Base-by-base conservation (phyloP, 2,329 filamentous ascomycete species). In the Trichoderma koningii region DNA sequence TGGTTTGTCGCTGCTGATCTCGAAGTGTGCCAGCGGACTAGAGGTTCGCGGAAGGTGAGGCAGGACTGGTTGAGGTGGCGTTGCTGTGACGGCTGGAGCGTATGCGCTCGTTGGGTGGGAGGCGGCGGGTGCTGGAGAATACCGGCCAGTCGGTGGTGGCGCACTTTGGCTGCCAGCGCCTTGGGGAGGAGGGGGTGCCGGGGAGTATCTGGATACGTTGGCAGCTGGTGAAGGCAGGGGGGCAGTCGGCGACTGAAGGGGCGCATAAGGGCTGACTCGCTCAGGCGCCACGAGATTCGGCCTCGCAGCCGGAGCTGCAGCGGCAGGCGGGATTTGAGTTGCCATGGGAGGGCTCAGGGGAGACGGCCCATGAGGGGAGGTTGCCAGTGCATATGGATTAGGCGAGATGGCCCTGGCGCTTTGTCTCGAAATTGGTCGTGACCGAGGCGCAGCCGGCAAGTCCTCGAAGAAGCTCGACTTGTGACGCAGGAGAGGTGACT, bases 401-500 rank as follows among this genome's bases (percentile, higher is more conserved):
- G 83, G 81, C 7, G 82, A 83, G 5, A 76, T 73, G 47, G 76
- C 73, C 41, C 79, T 73, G 28, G 75, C 76, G 69, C 80, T 82
- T 30, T 85, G 83, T 63, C 86, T 82, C 1, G 85, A 84, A 26
- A 82, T 81, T 19, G 87, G 85, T 28, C 88, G 84, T n/a, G 87
- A 83, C 72, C 83, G 88, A 4, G 84, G 76, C 1, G 83, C 76
- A 59, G 89, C 76, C 1, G 91, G 91, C 23, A 94, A 80, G 63
- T 94, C 91, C 75, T 93, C 91, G 69, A 93, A 94, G 74, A 94
- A 94, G 69, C 83, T 87, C 44, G 81, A 76, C 67, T 84, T 82
- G 38, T 73, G 74, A 9, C 73, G 75, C 69, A 76, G 67, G 71
- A 77, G 59, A 64, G 76, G 72, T 65, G 76, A 68, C 53, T 69